Conservation (phyloP, 2,329 filamentous ascomycete species). For the Simplicillium aogashimaense region DNA sequence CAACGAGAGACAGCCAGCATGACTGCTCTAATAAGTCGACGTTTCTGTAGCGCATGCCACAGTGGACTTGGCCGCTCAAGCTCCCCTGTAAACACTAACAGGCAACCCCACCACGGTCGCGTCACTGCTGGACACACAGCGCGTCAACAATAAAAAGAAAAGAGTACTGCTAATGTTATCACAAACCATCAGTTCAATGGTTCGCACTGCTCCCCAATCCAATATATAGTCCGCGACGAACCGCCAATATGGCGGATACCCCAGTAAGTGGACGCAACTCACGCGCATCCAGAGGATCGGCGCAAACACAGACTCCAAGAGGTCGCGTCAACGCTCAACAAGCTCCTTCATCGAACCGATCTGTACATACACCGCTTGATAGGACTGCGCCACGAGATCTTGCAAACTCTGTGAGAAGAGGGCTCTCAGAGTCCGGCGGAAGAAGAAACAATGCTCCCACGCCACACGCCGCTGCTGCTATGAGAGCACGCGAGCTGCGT, state of each 20-base stretch:
- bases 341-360: conserved; percentile 26
- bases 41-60: too few species aligned
- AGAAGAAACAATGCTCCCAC: conserved; percentile 36
- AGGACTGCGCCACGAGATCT: conserved; percentile 23
- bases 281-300: conserved; percentile 2
- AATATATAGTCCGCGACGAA: background rate
- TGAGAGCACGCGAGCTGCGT: conserved; percentile 46
- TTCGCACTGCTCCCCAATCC: too few species aligned
- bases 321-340: conserved; percentile 21
- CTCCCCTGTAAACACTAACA: too few species aligned
- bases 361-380: conserved; percentile 33
- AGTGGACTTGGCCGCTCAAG: too few species aligned
- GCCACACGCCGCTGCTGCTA: conserved; percentile 52
- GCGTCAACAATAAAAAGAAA: too few species aligned
- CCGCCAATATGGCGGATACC: conserved; percentile 6
- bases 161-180: too few species aligned
- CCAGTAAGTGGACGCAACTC: conserved; percentile 1
- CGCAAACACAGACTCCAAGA: conserved; percentile 16
- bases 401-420: conserved; percentile 27
- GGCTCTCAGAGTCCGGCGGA: conserved; percentile 34
- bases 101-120: too few species aligned
- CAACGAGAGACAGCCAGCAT: too few species aligned
- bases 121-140: too few species aligned
- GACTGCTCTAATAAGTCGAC: too few species aligned
- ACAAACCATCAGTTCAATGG: too few species aligned